Evolutionary conservation across 148 eudicot genomes (phyloP).

Genomic region (Selenicereus undatus): DNA sequence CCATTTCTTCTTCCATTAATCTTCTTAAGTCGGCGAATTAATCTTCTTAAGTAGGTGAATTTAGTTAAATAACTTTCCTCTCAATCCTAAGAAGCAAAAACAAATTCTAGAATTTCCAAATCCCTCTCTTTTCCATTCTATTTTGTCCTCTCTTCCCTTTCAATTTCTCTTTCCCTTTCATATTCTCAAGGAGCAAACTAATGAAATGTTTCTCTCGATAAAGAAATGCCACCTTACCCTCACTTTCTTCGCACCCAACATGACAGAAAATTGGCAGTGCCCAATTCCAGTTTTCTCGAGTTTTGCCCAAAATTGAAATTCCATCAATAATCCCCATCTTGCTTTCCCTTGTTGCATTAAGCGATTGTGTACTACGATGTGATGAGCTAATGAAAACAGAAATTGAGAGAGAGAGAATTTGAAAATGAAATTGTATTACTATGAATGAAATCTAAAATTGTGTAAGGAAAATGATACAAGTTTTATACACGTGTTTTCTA

Average conservation of each 20-base stretch:
- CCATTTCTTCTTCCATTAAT: no score
- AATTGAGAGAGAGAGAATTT: no score
- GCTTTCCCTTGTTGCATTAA: neutral
- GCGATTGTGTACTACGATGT: neutral
- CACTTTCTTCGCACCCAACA: neutral
- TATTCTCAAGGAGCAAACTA: neutral
- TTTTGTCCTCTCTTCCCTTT: neutral
- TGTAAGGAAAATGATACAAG: no score
- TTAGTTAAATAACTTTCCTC: no score
- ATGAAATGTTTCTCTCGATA: neutral
- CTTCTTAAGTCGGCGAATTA: no score
- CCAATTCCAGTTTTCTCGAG: neutral
- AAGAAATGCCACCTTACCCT: neutral
- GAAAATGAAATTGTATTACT: no score
- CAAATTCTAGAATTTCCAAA: no score
- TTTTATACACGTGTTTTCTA: no score
- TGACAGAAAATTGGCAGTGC: neutral
- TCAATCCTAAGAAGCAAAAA: no score
- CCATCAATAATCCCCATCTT: neutral
- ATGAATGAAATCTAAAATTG: no score
- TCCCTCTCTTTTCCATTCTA: neutral
- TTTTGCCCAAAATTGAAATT: neutral
- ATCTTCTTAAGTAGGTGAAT: no score
- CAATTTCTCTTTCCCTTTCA: neutral
- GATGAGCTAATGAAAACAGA: no score